A percentile compares a stretch with the other conserved stretches of the same genome.
Conservation (phyloP, 2,329 filamentous ascomycete species). For the Venturia pyrina region DNA sequence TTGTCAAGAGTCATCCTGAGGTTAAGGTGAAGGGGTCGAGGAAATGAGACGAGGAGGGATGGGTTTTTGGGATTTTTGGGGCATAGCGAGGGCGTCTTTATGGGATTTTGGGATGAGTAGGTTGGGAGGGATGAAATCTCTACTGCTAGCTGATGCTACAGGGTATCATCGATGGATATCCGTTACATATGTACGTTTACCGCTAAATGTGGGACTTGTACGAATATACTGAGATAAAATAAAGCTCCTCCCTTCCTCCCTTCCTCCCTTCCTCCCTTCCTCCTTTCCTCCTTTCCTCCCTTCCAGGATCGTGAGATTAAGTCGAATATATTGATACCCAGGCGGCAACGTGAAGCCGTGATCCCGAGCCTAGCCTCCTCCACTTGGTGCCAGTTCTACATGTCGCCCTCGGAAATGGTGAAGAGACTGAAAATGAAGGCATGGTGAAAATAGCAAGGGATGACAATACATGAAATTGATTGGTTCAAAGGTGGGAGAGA, state of each 20-base stretch:
- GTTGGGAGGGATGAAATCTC: neutral
- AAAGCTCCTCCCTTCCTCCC: no score
- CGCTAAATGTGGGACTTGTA: neutral
- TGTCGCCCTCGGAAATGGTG: no score
- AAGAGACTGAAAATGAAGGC: neutral
- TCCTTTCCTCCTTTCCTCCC: no score
- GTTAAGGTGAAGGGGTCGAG: neutral
- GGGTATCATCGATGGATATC: no score
- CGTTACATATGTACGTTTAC: neutral
- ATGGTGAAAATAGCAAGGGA: no score
- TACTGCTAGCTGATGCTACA: no score
- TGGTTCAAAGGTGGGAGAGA: no score
- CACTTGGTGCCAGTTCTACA: neutral
- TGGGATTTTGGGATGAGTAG: neutral
- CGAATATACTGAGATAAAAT: neutral
- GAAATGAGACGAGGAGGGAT: neutral
- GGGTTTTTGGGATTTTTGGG: neutral
- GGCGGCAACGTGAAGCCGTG: neutral
- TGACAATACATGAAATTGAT: no score
- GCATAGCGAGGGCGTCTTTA: neutral
- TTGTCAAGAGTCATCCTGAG: neutral
- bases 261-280: no score
- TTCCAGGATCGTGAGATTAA: no score
- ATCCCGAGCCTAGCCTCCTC: neutral
- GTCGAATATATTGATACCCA: neutral